Percentiles rank a stretch among this genome's conserved stretches.
These are phyloP conservation scores for Cladophialophora exuberans DNA, from an alignment of 2,329 filamentous ascomycete genomes.

Conservation along the genomic window DNA sequence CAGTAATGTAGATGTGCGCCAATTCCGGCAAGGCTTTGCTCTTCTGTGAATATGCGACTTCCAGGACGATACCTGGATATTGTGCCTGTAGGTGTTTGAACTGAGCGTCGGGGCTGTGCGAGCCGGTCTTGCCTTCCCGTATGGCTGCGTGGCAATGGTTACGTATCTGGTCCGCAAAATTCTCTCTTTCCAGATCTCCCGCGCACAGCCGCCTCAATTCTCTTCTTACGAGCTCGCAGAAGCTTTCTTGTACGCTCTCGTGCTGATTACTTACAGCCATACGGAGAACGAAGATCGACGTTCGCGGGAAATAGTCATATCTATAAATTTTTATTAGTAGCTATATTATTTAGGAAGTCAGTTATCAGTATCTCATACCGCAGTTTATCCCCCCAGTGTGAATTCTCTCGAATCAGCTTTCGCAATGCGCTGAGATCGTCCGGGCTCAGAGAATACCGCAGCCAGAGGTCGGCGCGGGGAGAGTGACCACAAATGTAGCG, in stretches of 20 bases:
- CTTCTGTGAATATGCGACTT: neutral
- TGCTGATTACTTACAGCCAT: neutral
- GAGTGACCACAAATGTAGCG: constrained; percentile 2
- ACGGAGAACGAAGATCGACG: neutral
- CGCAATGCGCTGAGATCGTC: neutral
- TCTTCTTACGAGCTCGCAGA: neutral
- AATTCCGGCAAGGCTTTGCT: neutral
- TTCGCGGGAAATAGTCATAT: constrained; percentile 8
- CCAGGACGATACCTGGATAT: neutral
- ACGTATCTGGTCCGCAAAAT: neutral
- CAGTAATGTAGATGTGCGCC: neutral
- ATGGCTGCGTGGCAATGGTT: neutral
- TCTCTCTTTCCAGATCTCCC: constrained; percentile 4
- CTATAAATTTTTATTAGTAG: neutral
- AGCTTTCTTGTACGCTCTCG: neutral
- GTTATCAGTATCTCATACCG: constrained; percentile 1
- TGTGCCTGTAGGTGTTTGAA: neutral
- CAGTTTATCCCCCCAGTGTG: constrained; percentile 2
- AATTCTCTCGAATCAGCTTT: constrained; percentile 1
- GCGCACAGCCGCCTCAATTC: neutral
- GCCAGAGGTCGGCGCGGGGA: neutral
- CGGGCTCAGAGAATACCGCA: neutral
- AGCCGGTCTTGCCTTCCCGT: neutral
- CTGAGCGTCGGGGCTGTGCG: neutral
- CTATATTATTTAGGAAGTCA: neutral